Base-by-base conservation (phyloP, 768 basidiomycete species). In the Mycena polygramma region DNA sequence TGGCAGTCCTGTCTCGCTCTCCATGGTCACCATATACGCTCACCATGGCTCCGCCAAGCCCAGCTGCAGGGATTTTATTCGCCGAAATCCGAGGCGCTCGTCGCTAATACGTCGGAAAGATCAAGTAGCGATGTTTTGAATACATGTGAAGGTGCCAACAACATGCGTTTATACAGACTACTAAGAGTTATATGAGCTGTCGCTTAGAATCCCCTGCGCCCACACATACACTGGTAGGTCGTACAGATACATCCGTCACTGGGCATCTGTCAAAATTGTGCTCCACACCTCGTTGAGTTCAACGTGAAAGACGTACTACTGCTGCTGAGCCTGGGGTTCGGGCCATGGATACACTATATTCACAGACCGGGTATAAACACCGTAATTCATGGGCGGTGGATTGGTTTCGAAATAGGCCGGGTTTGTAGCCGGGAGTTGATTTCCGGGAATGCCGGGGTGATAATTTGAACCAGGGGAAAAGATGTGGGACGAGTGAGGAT, bases 261-360 rank as follows among this genome's bases (percentile, higher is more conserved):
- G 59, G n/a, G 19, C 20, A 22, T 22, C 22, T 24, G 48, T 66
- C 26, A 65, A 36, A 26, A 54, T 24, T 13, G 20, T 26, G 10
- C 51, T 15, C n/a, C 19, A 11, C 30, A 30, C 30, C 17, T 19
- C 15, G 19, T 17, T 10, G 22, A 39, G 15, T 35, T 2, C 4
- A n/a, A n/a, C n/a, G n/a, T n/a, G n/a, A 30, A 30, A 30, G 20
- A 63, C 60, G 41, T 20, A 68, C 60, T 63, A 57, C 14, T n/a
- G 24, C 41, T 19, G 45, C 36, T 60, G 58, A 30, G 30, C 1
- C 7, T 57, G 37, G 0, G 51, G n/a, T 13, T 65, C 48, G n/a
- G 48, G 24, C 68, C 71, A 69, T 7, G 68, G 64, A 49, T 66
- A 73, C 4, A 58, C 54, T 24, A 63, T 53, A 7, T 57, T 61